Evolutionary conservation across 2,329 filamentous ascomycete species (phyloP).

Genomic region (Sporothrix luriei): DNA sequence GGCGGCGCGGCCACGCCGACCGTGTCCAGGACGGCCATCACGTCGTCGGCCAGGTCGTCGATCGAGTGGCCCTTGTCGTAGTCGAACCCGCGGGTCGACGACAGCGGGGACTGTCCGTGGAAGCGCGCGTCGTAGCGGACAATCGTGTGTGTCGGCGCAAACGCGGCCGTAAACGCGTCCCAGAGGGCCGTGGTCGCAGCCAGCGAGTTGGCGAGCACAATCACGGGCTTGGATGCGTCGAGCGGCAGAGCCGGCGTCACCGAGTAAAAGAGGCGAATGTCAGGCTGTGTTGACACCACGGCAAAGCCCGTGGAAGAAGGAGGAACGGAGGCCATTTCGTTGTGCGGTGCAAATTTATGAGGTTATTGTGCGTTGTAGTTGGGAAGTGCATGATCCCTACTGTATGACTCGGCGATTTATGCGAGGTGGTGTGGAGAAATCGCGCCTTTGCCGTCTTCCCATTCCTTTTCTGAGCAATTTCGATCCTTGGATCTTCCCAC

Average conservation of each 20-base stretch:
- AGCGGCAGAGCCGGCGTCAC: constrained; percentile 26
- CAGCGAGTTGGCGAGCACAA: constrained; percentile 27
- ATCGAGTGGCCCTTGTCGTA: constrained; percentile 16
- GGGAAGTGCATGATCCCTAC: neutral
- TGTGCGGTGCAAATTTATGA: neutral
- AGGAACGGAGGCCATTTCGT: neutral
- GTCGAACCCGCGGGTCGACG: constrained; percentile 13
- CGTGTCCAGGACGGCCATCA: constrained; percentile 18
- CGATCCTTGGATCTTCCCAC: too few relatives aligned
- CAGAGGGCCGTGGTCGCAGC: constrained; percentile 23
- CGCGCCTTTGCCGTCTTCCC: neutral
- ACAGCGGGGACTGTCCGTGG: constrained; percentile 29
- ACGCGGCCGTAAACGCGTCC: constrained; percentile 28
- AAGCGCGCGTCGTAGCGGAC: constrained; percentile 30
- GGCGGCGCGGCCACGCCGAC: neutral
- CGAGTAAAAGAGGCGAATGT: constrained; percentile 30
- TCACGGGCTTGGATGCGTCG: constrained; percentile 21
- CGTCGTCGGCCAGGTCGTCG: constrained; percentile 30
- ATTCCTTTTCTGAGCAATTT: too few relatives aligned
- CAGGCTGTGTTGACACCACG: constrained; percentile 27
- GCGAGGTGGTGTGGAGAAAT: neutral
- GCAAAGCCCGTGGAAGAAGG: constrained; percentile 28
- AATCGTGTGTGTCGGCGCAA: constrained; percentile 29
- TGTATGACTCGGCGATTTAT: neutral
- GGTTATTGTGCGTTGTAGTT: neutral